Base-by-base conservation (phyloP, 1,284 basidiomycete species). In the Tilletia horrida region DNA sequence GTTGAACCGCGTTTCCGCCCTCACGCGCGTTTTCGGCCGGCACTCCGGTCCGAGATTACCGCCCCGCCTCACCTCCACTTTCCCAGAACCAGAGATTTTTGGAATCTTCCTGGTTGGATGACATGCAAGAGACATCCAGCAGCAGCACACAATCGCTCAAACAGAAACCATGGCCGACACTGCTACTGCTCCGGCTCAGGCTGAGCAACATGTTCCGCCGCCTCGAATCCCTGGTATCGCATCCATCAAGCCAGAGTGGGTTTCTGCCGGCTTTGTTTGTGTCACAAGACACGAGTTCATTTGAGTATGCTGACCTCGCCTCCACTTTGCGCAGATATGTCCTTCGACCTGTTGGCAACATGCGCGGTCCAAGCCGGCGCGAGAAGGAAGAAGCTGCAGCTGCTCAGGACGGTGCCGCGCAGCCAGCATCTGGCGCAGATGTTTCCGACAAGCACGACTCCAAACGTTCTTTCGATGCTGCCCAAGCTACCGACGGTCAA, bases 241-340 rank as follows among this genome's bases (percentile, higher is more conserved):
- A n/a, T 35, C 64, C 44, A 57, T 65, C 64, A 65, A 65, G 48
- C 48, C 44, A 3, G 64, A 65, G 59, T 65, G 31, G 44, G 52
- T 65, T 9, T 14, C 27, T 31, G n/a, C 29, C 18, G 23, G 18
- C 4, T 2, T 14, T 27, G 23, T 18, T n/a, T 4, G 45, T 48
- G 18, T n/a, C 16, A 52, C 2, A 52, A 8, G 50, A 52, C 18
- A 25, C 47, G 18, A 25, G 27, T 27, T 9, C 13, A 48, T 16
- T 29, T 42, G 47, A 47, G 23, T 25, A 40, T 31, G 40, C n/a
- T 16, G n/a, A 40, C 21, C 21, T 27, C 43, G 21, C 16, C 4
- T n/a, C 3, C 27, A 42, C 40, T 21, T 21, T 3, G 21, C 9
- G 2, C 44, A 65, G 42, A 16, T 45, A 25, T 35, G 42, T 45